Conservation (phyloP, 768 basidiomycete species). For the Pleurotus platypus region DNA sequence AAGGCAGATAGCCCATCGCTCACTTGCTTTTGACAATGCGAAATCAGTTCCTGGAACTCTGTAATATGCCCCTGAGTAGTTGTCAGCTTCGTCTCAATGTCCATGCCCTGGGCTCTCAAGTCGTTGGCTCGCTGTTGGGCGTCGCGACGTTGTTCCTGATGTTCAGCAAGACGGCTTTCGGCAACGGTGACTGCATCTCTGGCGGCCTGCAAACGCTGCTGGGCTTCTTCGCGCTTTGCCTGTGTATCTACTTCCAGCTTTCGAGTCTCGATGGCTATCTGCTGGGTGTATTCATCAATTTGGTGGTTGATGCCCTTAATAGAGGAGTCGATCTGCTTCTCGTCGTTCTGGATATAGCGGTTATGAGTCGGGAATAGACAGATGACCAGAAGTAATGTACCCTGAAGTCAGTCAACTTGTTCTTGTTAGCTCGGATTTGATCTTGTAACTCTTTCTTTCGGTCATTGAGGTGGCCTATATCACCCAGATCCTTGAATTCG, state of each 20-base stretch:
- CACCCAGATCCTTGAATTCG: conserved; percentile 25
- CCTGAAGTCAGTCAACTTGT: conserved; percentile 35
- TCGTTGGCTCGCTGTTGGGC: conserved; percentile 17
- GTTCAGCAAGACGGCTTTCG: conserved; percentile 25
- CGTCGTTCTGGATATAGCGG: conserved; percentile 37
- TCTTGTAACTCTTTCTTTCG: conserved; percentile 43
- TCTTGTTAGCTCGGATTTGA: conserved; percentile 44
- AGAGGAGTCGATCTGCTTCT: conserved; percentile 44
- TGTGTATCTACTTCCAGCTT: conserved; percentile 57
- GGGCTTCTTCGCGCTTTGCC: conserved; percentile 56
- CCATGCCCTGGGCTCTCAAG: conserved; percentile 30
- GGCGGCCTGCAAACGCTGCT: conserved; percentile 45
- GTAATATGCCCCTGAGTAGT: conserved; percentile 38
- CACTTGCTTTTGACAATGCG: conserved; percentile 44
- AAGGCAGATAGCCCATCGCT: conserved; percentile 59
- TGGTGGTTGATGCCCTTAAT: conserved; percentile 26
- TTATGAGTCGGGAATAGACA: background rate
- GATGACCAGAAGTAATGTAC: conserved; percentile 27
- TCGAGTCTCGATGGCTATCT: conserved; percentile 51
- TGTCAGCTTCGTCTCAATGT: conserved; percentile 26
- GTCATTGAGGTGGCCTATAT: conserved; percentile 25
- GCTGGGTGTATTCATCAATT: conserved; percentile 35
- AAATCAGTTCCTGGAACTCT: conserved; percentile 47
- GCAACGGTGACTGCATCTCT: conserved; percentile 33
- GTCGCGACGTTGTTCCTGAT: conserved; percentile 6